Percentiles rank a stretch among this genome's conserved stretches.
Conservation (phyloP, 2,329 filamentous ascomycete species). For the Pseudogymnoascus sp. region DNA sequence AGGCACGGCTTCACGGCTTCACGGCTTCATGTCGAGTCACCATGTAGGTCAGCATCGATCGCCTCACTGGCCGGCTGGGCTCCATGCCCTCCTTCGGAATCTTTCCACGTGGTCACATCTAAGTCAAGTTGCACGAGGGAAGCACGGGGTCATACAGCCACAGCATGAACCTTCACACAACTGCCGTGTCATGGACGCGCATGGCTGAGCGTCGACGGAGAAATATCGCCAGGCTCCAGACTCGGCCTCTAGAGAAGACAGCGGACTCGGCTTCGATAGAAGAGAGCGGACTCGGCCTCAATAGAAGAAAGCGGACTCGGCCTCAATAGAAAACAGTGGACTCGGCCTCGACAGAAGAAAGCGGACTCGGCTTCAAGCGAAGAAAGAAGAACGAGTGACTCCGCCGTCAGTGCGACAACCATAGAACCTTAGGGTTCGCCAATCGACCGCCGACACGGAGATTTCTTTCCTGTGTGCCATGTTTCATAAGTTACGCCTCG, state of each 20-base stretch:
- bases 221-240: not conserved
- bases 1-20: too few relatives aligned
- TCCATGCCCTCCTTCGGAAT: not conserved
- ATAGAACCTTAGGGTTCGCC: not conserved
- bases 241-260: not conserved
- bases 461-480: not conserved
- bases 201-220: not conserved
- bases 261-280: not conserved
- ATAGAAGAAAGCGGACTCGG: not conserved
- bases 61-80: not conserved
- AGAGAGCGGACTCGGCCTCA: not conserved
- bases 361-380: not conserved
- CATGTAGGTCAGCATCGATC: not conserved
- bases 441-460: not conserved
- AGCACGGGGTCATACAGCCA: not conserved
- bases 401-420: not conserved
- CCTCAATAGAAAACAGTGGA: not conserved
- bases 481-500: not conserved
- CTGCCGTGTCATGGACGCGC: not conserved
- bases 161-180: not conserved
- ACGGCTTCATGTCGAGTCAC: not conserved
- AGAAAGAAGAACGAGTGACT: not conserved
- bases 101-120: not conserved
- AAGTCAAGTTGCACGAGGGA: not conserved
- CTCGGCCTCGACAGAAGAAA: not conserved